A percentile compares a stretch with the other conserved stretches of the same genome.
Conservation (phyloP, 2,329 filamentous ascomycete species). For the Venturia oleaginea region DNA sequence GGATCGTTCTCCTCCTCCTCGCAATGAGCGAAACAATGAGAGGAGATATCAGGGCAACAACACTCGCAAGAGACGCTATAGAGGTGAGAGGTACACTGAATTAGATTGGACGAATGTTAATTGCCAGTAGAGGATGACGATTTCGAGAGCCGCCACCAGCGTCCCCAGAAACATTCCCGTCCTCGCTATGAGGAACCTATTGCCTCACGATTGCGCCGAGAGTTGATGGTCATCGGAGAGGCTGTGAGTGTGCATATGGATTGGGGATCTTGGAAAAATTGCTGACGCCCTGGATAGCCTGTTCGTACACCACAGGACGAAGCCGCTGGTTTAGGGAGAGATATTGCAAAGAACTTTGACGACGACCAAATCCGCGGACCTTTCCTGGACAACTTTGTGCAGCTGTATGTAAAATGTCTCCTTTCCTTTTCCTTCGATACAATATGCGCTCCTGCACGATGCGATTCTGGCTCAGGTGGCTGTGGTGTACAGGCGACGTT, state of each 20-base stretch:
- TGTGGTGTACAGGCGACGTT: not conserved
- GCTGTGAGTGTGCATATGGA: not conserved
- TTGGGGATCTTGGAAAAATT: not conserved
- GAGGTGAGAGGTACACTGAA: not conserved
- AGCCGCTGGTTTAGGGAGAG: constrained; percentile 8
- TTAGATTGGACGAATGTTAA: not conserved
- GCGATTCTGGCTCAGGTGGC: not conserved
- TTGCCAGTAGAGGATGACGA: constrained; percentile 13
- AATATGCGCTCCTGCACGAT: not conserved
- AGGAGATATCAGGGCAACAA: constrained; percentile 1
- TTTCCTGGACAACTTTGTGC: constrained; percentile 10
- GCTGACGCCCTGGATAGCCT: not conserved
- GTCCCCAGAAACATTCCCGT: not conserved
- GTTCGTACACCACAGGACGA: constrained; percentile 8
- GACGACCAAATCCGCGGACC: constrained; percentile 13
- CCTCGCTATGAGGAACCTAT: constrained; percentile 14
- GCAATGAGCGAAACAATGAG: not conserved
- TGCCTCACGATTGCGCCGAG: constrained; percentile 13
- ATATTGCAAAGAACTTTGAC: constrained; percentile 14
- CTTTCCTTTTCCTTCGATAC: not conserved
- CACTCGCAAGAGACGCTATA: constrained; percentile 8
- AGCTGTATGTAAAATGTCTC: not conserved
- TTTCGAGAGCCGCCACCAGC: not conserved
- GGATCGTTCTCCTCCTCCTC: not conserved
- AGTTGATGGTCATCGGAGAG: constrained; percentile 13